phyloP scores from a whole-genome alignment of 2,329 filamentous ascomycete species.

The Trichoderma polysporum region DNA sequence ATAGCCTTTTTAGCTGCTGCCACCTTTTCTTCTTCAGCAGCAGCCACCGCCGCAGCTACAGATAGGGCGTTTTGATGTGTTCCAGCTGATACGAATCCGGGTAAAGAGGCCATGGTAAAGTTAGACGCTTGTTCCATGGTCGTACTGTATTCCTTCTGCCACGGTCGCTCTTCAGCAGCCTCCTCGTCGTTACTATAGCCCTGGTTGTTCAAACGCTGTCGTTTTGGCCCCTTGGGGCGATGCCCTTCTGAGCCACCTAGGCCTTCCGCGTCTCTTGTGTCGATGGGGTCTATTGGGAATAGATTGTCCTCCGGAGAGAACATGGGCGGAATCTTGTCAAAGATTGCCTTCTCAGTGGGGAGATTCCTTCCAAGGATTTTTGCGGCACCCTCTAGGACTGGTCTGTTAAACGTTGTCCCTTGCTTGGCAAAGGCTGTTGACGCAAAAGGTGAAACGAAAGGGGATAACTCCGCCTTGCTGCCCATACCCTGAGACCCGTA shows the following conservation, averaged over 20 bases:
- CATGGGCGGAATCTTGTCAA: constrained; percentile 52
- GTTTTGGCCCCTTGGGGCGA: constrained; percentile 30
- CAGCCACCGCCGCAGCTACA: constrained; percentile 25
- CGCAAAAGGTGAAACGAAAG: constrained; percentile 62
- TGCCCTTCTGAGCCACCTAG: constrained; percentile 25
- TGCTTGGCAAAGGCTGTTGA: constrained; percentile 49
- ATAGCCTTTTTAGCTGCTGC: constrained; percentile 24
- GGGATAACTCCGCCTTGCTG: constrained; percentile 65
- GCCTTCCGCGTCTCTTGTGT: constrained; percentile 32
- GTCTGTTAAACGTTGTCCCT: constrained; percentile 68
- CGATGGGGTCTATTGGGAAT: constrained; percentile 64
- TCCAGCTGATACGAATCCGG: constrained; percentile 63
- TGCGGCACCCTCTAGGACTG: constrained; percentile 64
- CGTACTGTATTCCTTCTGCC: constrained; percentile 51
- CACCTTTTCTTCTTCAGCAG: constrained; percentile 22
- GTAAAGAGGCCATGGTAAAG: constrained; percentile 59
- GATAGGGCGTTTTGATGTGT: constrained; percentile 49
- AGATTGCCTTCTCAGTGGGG: constrained; percentile 56
- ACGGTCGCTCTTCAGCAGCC: constrained; percentile 33
- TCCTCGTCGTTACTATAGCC: constrained; percentile 22
- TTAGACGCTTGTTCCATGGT: constrained; percentile 60
- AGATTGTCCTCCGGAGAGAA: constrained; percentile 64
- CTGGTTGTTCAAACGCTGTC: constrained; percentile 29
- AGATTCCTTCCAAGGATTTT: constrained; percentile 66
- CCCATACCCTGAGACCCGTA: constrained; percentile 59